These are phyloP conservation scores for Prunus dulcis DNA, from an alignment of 306 rosid genomes.

Conservation along the genomic window DNA sequence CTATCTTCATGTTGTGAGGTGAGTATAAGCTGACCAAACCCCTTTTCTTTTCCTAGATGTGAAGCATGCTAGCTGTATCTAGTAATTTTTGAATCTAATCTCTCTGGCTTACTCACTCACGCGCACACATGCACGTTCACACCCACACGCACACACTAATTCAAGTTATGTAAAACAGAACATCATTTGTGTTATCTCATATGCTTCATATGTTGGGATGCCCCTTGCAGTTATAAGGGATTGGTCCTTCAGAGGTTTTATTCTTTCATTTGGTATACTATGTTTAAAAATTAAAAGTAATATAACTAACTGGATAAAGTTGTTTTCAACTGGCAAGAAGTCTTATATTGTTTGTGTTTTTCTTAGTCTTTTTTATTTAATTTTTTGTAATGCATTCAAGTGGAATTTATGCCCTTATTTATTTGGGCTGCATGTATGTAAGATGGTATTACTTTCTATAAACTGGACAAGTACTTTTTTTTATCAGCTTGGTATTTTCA, in stretches of 20 bases:
- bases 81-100: not conserved
- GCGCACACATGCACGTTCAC: not conserved
- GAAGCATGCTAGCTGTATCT: not conserved
- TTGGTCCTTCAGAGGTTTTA: conserved; percentile 6
- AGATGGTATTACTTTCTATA: not conserved
- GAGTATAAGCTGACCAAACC: conserved; percentile 22
- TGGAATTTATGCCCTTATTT: not conserved
- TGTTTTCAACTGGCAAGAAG: not conserved
- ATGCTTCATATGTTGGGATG: not conserved
- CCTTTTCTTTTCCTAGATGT: not conserved
- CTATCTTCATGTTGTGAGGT: conserved; percentile 83
- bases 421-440: not conserved
- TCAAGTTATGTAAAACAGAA: not conserved
- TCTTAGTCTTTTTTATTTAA: not conserved
- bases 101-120: not conserved
- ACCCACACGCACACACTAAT: not conserved
- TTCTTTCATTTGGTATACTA: not conserved
- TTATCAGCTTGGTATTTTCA: not conserved
- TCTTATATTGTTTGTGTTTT: not conserved
- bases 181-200: not conserved
- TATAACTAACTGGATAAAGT: not conserved
- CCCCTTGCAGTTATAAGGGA: not conserved
- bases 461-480: not conserved
- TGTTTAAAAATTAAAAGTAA: not conserved
- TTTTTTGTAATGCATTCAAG: not conserved